These are phyloP conservation scores for Croton laevigatus DNA, from an alignment of 441 rosid species.

Conservation along the genomic window DNA sequence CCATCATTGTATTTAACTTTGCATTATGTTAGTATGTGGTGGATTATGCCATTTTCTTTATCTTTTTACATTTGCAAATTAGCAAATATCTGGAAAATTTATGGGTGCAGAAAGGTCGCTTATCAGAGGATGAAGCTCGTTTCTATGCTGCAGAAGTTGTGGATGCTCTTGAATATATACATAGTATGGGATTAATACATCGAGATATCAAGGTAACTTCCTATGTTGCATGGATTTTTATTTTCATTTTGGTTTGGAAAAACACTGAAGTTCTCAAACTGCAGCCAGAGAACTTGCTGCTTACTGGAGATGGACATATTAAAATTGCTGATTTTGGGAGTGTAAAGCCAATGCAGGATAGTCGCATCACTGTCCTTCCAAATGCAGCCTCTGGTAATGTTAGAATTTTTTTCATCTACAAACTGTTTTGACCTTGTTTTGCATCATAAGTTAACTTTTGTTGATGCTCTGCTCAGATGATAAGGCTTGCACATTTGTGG, in stretches of 20 bases:
- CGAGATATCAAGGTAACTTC: conserved; percentile 86
- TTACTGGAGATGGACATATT: conserved; percentile 81
- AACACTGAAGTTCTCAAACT: conserved; percentile 31
- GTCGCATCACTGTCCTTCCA: conserved; percentile 89
- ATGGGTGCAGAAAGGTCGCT: conserved; percentile 65
- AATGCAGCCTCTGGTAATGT: conserved; percentile 86
- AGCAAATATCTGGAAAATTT: conserved; percentile 19
- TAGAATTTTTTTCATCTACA: conserved; percentile 14
- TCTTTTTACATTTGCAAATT: neutral
- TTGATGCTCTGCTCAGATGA: conserved; percentile 60
- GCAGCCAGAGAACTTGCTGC: conserved; percentile 97
- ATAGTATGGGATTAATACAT: conserved; percentile 87
- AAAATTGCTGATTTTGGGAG: conserved; percentile 99
- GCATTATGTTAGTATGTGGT: conserved; percentile 1
- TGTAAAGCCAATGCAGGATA: conserved; percentile 98
- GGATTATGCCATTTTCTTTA: conserved; percentile 6
- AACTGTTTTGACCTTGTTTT: neutral
- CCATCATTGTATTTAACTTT: neutral
- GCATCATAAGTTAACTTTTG: conserved; percentile 23
- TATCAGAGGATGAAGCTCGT: conserved; percentile 89
- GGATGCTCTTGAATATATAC: conserved; percentile 98
- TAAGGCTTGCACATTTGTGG: conserved; percentile 96
- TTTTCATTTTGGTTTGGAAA: conserved; percentile 8
- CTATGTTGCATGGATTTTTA: conserved; percentile 15
- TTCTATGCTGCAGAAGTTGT: conserved; percentile 92